Evolutionary conservation across 495 filamentous ascomycete species (phyloP), one percentile per base, ranked within the genome.

Genomic region (Penicillium atrosanguineum): DNA sequence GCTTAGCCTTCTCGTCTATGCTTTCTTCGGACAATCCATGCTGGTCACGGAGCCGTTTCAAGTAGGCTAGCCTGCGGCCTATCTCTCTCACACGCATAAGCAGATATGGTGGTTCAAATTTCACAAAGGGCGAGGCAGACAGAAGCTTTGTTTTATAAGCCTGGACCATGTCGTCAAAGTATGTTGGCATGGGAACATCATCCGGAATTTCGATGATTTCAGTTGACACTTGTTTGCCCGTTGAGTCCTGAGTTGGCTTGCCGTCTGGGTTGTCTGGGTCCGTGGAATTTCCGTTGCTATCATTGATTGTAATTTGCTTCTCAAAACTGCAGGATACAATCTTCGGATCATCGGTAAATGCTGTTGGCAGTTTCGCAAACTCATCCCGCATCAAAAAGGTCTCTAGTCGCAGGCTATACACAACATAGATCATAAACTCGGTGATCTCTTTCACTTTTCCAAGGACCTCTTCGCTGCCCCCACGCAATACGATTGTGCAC

Each of bases 351-450:
- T 62, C 67, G 29, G 65, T 68, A 6, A 83, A 71, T 6, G 83
- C 76, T 3, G 86, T 82, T 12, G 95, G 92, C 43, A 97, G 86
- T 50, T 92, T 79, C 21, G 95, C 88, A 66, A 90, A 96, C 59
- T 96, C 92, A 71, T 99, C 95, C 46, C 92, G 83, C 88, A 99
- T 94, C 43, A 99, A 70, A 62, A 86, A 96, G 2, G 95, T 96
- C 69, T 99, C 95, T 7, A 99, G 81, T 65, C 94, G 96, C 19
- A 97, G 79, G 59, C 96, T 99, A 69, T 99, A 97, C 15, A 97
- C 91, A 21, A 99, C 95, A 63, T 97, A 99, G 50, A 93, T 85
- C 91, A 99, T 96, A 62, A 99, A 95, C 67, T 99, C 95, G 3
- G 94, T 95, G 61, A 99, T 95, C 41, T 83, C 83, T 65, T 99